Evolutionary conservation across 1,139 yeast genomes (phyloP), one percentile per base, ranked within the genome.

Genomic region (Oligophagozyma castellii): DNA sequence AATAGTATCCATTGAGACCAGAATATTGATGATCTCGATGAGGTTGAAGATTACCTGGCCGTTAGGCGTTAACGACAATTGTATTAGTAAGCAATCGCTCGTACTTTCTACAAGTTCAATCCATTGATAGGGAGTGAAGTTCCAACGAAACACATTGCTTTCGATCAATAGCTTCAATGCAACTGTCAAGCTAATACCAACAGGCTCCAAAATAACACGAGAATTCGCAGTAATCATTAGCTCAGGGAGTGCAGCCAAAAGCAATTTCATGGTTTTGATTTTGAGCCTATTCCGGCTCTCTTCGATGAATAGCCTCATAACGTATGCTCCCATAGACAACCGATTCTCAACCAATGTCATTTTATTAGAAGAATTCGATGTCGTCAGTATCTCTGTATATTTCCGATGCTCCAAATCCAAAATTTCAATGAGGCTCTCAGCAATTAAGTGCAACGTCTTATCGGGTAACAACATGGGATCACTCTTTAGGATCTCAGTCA

Each of bases 391-490:
- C 23, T 54, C 56, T 20, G 44, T 34, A 37, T 56, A 67, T 5
- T 56, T 40, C 1, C 44, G 40, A 19, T 56, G 48, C 33, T 73
- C 80, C 7, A 46, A 40, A 14, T 56, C 59, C 2, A 72, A 55
- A 20, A 59, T 44, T 3, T 53, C 55, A 12, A 68, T 55, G 2
- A 71, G 43, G 1, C 62, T 56, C 12, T 55, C 56, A 7, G 58
- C 37, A 6, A 69, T 38, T 0, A 45, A 29, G 0, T 42, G 27
- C 3, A 56, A 34, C 2, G 43, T 32, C 23, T 51, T 47, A 5
- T 37, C 37, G 3, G 43, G 42, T 12, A 50, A 23, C 3, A 23
- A 13, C 12, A 37, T 36, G 2, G 56, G 44, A 12, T 48, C 24
- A 5, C 37, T 36, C 25, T 44, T 42, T 14, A 53, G 35, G 3